These are phyloP conservation scores for Macroventuria anomochaeta DNA, from an alignment of 2,329 filamentous ascomycete species.

Conservation along the genomic window DNA sequence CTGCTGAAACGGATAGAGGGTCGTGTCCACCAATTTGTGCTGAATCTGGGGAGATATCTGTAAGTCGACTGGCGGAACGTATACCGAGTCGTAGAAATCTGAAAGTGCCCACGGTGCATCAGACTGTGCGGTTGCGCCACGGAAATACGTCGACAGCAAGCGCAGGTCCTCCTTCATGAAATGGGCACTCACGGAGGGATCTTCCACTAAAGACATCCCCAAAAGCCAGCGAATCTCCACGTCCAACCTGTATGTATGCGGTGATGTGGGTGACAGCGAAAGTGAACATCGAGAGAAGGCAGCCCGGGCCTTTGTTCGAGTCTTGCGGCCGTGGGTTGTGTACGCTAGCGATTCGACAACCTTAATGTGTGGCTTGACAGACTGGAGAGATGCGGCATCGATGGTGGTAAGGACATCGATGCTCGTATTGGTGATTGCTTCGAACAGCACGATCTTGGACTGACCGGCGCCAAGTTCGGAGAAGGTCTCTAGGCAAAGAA, in stretches of 20 bases:
- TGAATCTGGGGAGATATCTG: constrained; percentile 40
- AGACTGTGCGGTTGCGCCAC: constrained; percentile 10
- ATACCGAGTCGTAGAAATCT: constrained; percentile 74
- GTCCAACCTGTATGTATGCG: constrained; percentile 23
- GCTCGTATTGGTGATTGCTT: constrained; percentile 18
- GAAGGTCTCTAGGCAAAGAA: constrained; percentile 35
- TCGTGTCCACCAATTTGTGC: constrained; percentile 45
- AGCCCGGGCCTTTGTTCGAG: constrained; percentile 24
- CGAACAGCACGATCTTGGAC: constrained; percentile 31
- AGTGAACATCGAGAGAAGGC: constrained; percentile 38
- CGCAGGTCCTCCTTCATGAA: constrained; percentile 34
- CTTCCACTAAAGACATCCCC: constrained; percentile 38
- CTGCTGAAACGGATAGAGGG: constrained; percentile 75
- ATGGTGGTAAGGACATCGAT: constrained; percentile 31
- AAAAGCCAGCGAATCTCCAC: constrained; percentile 41
- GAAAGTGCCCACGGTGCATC: constrained; percentile 54
- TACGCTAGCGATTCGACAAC: constrained; percentile 28
- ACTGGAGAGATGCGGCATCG: constrained; percentile 20
- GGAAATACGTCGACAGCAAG: constrained; percentile 37
- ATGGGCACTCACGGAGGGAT: constrained; percentile 18
- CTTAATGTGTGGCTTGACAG: constrained; percentile 21
- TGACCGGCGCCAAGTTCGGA: constrained; percentile 11
- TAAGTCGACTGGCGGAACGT: constrained; percentile 61
- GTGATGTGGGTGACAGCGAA: constrained; percentile 9
- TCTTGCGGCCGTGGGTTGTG: constrained; percentile 27